phyloP scores from a whole-genome alignment of 257 asterid species.

The Mitragyna speciosa region DNA sequence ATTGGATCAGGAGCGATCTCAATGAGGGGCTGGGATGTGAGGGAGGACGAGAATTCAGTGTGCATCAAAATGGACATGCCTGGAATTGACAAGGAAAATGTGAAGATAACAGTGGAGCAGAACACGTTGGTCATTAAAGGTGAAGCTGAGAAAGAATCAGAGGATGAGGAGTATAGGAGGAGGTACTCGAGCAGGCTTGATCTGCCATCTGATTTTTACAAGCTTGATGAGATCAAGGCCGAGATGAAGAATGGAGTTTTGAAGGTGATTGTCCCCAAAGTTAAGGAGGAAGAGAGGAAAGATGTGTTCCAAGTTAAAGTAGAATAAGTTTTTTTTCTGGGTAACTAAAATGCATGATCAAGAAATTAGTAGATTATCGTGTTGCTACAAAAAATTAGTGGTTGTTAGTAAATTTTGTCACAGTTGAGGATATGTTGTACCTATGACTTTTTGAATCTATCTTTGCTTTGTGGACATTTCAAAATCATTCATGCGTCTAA shows the following conservation, averaged over 20 bases:
- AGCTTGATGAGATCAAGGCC: constrained; percentile 28
- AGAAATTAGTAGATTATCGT: too few relatives aligned
- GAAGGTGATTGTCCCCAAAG: constrained; percentile 35
- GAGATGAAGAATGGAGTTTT: constrained; percentile 43
- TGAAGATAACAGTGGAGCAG: constrained; percentile 39
- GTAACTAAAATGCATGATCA: too few relatives aligned
- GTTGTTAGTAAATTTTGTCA: too few relatives aligned
- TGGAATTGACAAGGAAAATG: constrained; percentile 44
- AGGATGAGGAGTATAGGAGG: constrained; percentile 22
- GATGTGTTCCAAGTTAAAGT: neutral
- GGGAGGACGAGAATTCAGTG: constrained; percentile 35
- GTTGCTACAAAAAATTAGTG: too few relatives aligned
- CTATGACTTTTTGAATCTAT: too few relatives aligned
- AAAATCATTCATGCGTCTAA: too few relatives aligned
- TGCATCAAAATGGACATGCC: constrained; percentile 47
- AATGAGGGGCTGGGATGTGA: constrained; percentile 40
- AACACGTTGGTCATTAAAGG: constrained; percentile 33
- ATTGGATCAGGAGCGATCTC: neutral
- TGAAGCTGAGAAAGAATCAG: constrained; percentile 28
- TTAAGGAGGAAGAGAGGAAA: neutral
- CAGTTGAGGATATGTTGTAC: too few relatives aligned
- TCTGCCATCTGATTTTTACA: constrained; percentile 7
- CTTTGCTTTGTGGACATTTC: too few relatives aligned
- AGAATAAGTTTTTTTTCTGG: too few relatives aligned
- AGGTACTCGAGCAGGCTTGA: constrained; percentile 29